Percentiles rank a stretch among this genome's conserved stretches.
phyloP scores from a whole-genome alignment of 1,139 yeast species.

The Geotrichum aggregatum region DNA sequence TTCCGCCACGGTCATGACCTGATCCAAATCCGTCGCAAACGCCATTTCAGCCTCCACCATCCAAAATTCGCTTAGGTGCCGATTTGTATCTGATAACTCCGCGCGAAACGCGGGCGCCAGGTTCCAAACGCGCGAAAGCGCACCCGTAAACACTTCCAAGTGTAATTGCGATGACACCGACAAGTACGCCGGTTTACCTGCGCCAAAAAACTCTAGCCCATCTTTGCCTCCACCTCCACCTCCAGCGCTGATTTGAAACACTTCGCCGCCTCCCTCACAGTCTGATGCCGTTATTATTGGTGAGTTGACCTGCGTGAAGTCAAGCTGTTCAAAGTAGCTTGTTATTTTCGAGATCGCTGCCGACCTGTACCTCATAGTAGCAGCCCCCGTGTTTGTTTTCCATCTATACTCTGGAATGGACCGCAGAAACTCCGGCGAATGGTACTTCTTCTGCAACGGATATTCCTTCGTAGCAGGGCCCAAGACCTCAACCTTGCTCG shows the following conservation, averaged over 20 bases:
- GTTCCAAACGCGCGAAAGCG: constrained; percentile 82
- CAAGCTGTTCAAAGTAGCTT: constrained; percentile 50
- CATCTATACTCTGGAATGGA: constrained; percentile 72
- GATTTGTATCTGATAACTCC: constrained; percentile 81
- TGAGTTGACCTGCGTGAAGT: constrained; percentile 71
- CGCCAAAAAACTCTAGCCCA: constrained; percentile 55
- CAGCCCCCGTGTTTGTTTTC: constrained; percentile 61
- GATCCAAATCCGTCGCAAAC: constrained; percentile 54
- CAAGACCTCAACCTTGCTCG: constrained; percentile 39
- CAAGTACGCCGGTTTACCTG: constrained; percentile 52
- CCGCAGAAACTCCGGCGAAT: constrained; percentile 62
- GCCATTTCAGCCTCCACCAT: constrained; percentile 92
- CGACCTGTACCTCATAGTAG: constrained; percentile 70
- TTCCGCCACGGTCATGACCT: constrained; percentile 66
- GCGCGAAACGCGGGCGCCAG: constrained; percentile 92
- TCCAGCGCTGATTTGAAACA: constrained; percentile 50
- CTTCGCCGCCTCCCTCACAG: constrained; percentile 97
- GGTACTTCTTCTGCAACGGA: constrained; percentile 81
- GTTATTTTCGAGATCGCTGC: constrained; percentile 53
- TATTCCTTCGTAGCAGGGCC: constrained; percentile 54
- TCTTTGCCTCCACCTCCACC: constrained; percentile 24
- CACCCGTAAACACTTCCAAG: constrained; percentile 72
- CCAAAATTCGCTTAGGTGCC: constrained; percentile 95
- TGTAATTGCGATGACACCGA: constrained; percentile 94
- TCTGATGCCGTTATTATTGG: constrained; percentile 86